These are phyloP conservation scores for Phytophthora podocarpi DNA, from an alignment of 352 stramenopile genomes.

Conservation along the genomic window DNA sequence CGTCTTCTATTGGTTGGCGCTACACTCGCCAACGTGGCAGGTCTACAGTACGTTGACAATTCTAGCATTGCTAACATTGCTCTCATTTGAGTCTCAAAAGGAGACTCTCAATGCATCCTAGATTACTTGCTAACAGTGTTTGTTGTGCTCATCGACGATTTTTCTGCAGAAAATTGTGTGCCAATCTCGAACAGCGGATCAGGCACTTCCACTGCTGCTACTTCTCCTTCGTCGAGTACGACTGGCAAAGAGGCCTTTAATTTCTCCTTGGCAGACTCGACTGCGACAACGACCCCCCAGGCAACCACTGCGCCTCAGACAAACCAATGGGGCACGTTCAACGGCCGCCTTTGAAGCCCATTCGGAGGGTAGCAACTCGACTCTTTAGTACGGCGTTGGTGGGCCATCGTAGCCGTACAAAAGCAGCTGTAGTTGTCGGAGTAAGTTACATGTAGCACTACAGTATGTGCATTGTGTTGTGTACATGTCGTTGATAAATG, in stretches of 20 bases:
- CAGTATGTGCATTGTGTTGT: too few relatives aligned
- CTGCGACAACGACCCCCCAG: background rate
- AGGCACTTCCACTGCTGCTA: background rate
- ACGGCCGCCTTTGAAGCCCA: background rate
- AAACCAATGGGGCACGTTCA: slow-evolving; percentile 5
- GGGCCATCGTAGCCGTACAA: too few relatives aligned
- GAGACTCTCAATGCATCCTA: too few relatives aligned
- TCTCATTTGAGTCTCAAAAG: too few relatives aligned
- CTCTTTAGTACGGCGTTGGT: too few relatives aligned
- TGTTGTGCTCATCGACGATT: too few relatives aligned
- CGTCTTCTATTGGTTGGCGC: slow-evolving; percentile 54
- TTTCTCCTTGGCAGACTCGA: background rate
- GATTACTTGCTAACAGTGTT: too few relatives aligned
- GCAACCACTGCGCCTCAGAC: background rate
- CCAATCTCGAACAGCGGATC: slow-evolving; percentile 31
- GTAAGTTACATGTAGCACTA: too few relatives aligned
- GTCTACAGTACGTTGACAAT: slow-evolving; percentile 40
- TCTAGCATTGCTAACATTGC: background rate
- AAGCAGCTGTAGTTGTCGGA: too few relatives aligned
- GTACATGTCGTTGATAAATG: too few relatives aligned
- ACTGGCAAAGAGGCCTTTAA: slow-evolving; percentile 2
- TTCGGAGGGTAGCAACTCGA: too few relatives aligned
- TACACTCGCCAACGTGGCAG: slow-evolving; percentile 47
- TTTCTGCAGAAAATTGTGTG: slow-evolving; percentile 30
- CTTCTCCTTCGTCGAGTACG: background rate